Percentiles rank a stretch among this genome's conserved stretches.
Evolutionary conservation across 2,329 filamentous ascomycete species (phyloP).

Genomic region (Chaetomium sp.): DNA sequence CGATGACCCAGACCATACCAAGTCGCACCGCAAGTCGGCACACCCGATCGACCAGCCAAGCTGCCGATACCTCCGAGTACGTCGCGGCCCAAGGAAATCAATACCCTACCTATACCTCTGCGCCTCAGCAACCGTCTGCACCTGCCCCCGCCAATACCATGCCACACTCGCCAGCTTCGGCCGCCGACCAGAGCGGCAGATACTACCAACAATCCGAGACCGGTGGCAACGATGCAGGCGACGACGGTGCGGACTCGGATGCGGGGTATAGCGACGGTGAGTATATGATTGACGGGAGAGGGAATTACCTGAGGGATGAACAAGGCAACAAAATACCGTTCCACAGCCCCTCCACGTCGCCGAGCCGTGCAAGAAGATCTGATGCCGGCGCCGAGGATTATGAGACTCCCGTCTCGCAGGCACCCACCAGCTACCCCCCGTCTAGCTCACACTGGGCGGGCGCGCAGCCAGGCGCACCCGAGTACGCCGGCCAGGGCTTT

Average conservation of each 20-base stretch:
- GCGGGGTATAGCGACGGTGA: constrained; percentile 70
- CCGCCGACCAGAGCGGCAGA: constrained; percentile 42
- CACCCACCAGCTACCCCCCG: constrained; percentile 42
- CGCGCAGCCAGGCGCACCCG: constrained; percentile 41
- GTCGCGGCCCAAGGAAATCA: constrained; percentile 36
- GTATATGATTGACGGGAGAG: constrained; percentile 65
- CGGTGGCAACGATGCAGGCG: constrained; percentile 51
- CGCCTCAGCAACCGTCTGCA: constrained; percentile 32
- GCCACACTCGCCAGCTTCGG: constrained; percentile 40
- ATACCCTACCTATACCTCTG: constrained; percentile 37
- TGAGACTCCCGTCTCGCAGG: constrained; percentile 54
- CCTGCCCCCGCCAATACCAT: constrained; percentile 26
- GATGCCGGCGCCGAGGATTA: constrained; percentile 60
- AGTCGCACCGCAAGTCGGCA: constrained; percentile 55
- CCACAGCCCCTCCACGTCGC: constrained; percentile 48
- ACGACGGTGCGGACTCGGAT: constrained; percentile 58
- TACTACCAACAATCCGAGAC: constrained; percentile 49
- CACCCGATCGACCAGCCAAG: constrained; percentile 42
- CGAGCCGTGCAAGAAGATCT: constrained; percentile 48
- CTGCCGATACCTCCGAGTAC: constrained; percentile 39
- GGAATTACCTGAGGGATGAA: constrained; percentile 62
- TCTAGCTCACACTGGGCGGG: constrained; percentile 49
- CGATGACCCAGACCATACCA: constrained; percentile 75
- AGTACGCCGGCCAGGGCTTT: constrained; percentile 69
- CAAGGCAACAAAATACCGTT: constrained; percentile 62